Base-by-base conservation (phyloP, 441 rosid genomes). In the Euphorbia schlechtendalii region DNA sequence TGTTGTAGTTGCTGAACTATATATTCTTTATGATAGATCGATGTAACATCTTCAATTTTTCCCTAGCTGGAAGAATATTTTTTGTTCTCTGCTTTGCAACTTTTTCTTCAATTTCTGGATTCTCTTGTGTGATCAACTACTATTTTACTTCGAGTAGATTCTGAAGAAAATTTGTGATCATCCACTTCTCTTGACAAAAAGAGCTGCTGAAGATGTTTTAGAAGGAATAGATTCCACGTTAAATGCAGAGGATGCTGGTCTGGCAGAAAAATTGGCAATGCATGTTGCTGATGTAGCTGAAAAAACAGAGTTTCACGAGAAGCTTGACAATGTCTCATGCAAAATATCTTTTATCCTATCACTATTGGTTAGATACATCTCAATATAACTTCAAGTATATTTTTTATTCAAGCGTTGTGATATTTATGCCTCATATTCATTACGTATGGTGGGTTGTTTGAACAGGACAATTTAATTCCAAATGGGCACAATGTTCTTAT, bases 161-260 rank as follows among this genome's bases (percentile, higher is more conserved):
- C 78, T 94, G 73, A 94, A 94, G 79, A 94, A 94, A 84, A 94
- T 94, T 76, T 94, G 97, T 73, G 99, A 94, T 72, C 99, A 94
- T 67, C 97, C 97, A 3, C 95, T 94, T 75, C 86, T 94, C 64
- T 84, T 94, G 78, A 94, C 99, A 70, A 89, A 90, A 82, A 87
- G 89, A 75, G 99, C 99, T 66, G 99, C 99, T 64, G 97, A 93
- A 78, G 96, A 93, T 81, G 89, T 93, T 13, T 80, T 93, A 3
- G 97, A 93, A 77, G 96, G 97, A 70, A 76, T 93, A 90, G 97
- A 93, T 63, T 80, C 97, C 65, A 72, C 83, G 76, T 73, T 82
- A 67, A 87, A 81, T 73, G 82, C 80, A 32, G 97, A 93, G 66
- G 98, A 90, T 68, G 92, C 79, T 70, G 77, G 83, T 20, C 56